A percentile compares a stretch with the other conserved stretches of the same genome.
These are phyloP conservation scores for Jackrogersella multiformis DNA, from an alignment of 495 filamentous ascomycete genomes.

Conservation along the genomic window DNA sequence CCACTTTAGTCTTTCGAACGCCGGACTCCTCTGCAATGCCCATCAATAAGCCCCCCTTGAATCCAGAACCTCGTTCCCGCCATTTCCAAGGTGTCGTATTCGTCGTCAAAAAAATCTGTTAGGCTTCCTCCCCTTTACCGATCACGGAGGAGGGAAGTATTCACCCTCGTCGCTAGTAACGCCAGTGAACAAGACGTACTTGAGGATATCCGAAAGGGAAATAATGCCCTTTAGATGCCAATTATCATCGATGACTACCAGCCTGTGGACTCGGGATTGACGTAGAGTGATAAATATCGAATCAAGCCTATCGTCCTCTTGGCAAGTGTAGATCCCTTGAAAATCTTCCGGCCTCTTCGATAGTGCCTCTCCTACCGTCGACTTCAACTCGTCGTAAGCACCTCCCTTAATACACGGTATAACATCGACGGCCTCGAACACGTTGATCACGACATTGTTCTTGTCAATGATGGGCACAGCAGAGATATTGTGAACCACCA, in stretches of 20 bases:
- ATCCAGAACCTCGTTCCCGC: conserved; percentile 26
- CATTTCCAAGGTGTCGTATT: conserved; percentile 37
- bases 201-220: conserved; percentile 94
- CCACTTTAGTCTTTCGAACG: conserved; percentile 44
- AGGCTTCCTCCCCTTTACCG: conserved; percentile 19
- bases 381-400: conserved; percentile 86
- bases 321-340: conserved; percentile 95
- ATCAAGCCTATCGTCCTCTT: conserved; percentile 87
- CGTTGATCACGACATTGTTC: conserved; percentile 85
- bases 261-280: conserved; percentile 89
- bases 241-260: conserved; percentile 91
- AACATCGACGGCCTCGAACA: conserved; percentile 98
- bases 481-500: conserved; percentile 92
- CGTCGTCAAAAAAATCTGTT: conserved; percentile 30
- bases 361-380: conserved; percentile 89
- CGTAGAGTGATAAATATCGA: conserved; percentile 98
- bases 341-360: conserved; percentile 91
- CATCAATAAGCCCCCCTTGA: conserved; percentile 14
- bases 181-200: conserved; percentile 90
- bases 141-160: conserved; percentile 42
- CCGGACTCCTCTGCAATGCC: conserved; percentile 47
- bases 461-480: conserved; percentile 92
- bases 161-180: conserved; percentile 82
- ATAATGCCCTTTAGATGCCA: conserved; percentile 87
- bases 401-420: conserved; percentile 95